Conservation (phyloP, 345 rosid genomes). For the Acer saccharum region DNA sequence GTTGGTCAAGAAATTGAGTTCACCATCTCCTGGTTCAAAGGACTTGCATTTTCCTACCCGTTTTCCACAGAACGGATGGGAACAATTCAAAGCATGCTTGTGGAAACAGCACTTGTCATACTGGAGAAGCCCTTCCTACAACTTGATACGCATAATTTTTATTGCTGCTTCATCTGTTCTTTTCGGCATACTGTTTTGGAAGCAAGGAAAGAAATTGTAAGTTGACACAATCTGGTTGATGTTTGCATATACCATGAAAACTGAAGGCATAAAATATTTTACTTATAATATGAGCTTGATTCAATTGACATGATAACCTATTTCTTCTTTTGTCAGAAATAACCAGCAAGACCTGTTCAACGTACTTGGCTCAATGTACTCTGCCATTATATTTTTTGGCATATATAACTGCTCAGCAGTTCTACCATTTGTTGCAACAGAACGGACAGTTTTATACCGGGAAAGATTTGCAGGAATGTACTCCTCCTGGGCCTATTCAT, state of each 20-base stretch:
- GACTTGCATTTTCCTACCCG: slow-evolving; percentile 32
- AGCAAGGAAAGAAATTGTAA: slow-evolving; percentile 48
- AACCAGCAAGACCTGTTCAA: slow-evolving; percentile 25
- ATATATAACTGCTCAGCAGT: slow-evolving; percentile 25
- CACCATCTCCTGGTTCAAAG: slow-evolving; percentile 28
- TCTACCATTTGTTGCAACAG: slow-evolving; percentile 25
- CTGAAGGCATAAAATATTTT: background rate
- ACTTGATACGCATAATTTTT: slow-evolving; percentile 40
- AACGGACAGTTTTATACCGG: slow-evolving; percentile 19
- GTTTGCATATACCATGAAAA: slow-evolving; percentile 6
- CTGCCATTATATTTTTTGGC: slow-evolving; percentile 21
- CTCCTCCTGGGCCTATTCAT: slow-evolving; percentile 26
- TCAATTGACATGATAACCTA: background rate
- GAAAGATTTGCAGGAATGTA: slow-evolving; percentile 33
- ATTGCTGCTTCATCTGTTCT: slow-evolving; percentile 30
- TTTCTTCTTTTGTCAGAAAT: background rate
- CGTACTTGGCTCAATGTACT: slow-evolving; percentile 18
- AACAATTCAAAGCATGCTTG: slow-evolving; percentile 52
- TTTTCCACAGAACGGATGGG: slow-evolving; percentile 44
- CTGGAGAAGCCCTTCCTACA: slow-evolving; percentile 62
- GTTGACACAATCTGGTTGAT: slow-evolving; percentile 13
- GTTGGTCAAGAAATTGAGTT: slow-evolving; percentile 30
- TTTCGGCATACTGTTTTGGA: slow-evolving; percentile 55
- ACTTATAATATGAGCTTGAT: background rate
- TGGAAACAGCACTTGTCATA: slow-evolving; percentile 66